Base-by-base conservation (phyloP, 2,329 filamentous ascomycete species). In the Hymenoscyphus scutula region DNA sequence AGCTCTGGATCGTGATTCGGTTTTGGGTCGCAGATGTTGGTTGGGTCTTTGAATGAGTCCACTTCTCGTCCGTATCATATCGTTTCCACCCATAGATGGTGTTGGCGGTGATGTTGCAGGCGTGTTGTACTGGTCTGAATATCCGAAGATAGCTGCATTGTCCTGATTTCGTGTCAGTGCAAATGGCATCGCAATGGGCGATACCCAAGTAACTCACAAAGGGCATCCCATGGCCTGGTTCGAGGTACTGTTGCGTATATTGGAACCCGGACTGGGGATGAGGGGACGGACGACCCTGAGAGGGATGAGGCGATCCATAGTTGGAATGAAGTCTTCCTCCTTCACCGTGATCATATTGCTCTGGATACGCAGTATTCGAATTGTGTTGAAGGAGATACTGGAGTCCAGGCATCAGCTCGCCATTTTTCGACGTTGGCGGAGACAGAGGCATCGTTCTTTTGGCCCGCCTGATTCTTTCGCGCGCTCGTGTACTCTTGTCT, bases 21-120 rank as follows among this genome's bases (percentile, higher is more conserved):
- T 72, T 61, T 71, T 69, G 13, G 71, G 68, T 56, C 65, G 67
- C 34, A 71, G 57, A 38, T 53, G 65, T 32, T 72, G 71, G 8
- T 68, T 69, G 15, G 41, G 54, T 65, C 70, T 64, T 56, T 65
- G 60, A 17, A 61, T 60, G 34, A 70, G 60, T 8, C 71, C 70
- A 61, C 70, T 74, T 64, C 72, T 71, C 32, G 73, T 73, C 53
- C 65, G 62, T 15, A 72, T 56, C 62, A 69, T 64, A 17, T 73
- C 68, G 29, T 67, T 63, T 7, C 59, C 59, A 15, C 60, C 61
- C 62, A 70, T 70, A 15, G 75, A 76, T 10, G 79, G 79, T 17
- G 79, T 80, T 6, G 82, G 81, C 2, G 83, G 81, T 34, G 82
- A 84, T 59, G 78, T 80, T 30, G 80, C 81, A 0, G 82, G 81